Conservation (phyloP, 495 filamentous ascomycete genomes). For the Hyaloscypha hepaticicola region DNA sequence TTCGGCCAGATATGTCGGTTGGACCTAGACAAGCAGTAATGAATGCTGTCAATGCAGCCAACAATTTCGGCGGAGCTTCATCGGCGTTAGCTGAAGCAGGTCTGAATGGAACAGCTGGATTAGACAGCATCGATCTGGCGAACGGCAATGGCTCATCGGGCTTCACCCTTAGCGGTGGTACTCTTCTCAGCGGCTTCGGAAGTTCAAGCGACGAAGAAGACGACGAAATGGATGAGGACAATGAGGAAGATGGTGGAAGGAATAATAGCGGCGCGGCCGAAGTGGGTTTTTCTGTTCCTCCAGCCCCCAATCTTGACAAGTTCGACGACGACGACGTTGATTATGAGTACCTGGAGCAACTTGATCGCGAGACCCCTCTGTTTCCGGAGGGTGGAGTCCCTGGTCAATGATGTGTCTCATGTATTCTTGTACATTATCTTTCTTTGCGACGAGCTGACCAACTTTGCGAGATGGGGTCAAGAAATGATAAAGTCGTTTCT, state of each 20-base stretch:
- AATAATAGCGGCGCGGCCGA: slow-evolving; percentile 30
- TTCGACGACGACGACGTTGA: slow-evolving; percentile 33
- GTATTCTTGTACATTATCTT: slow-evolving; percentile 32
- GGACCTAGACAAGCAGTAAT: slow-evolving; percentile 64
- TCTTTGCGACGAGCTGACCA: slow-evolving; percentile 12
- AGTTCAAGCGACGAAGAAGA: slow-evolving; percentile 96
- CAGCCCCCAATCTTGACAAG: slow-evolving; percentile 35
- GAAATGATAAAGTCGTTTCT: slow-evolving; percentile 16
- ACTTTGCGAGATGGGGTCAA: slow-evolving; percentile 22
- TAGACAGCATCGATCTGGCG: slow-evolving; percentile 76
- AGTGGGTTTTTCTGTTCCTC: slow-evolving; percentile 36
- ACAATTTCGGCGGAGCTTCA: slow-evolving; percentile 60
- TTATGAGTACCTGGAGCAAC: slow-evolving; percentile 34
- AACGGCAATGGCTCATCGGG: slow-evolving; percentile 62
- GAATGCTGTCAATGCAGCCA: slow-evolving; percentile 58
- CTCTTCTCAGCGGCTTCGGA: slow-evolving; percentile 89
- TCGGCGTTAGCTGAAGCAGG: slow-evolving; percentile 77
- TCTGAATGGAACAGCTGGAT: slow-evolving; percentile 52
- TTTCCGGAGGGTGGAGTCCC: slow-evolving; percentile 30
- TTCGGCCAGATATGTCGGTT: slow-evolving; percentile 67
- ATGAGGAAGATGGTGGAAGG: slow-evolving; percentile 53
- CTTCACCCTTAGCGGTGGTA: slow-evolving; percentile 65
- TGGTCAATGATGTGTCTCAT: slow-evolving; percentile 18
- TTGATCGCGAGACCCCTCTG: slow-evolving; percentile 34
- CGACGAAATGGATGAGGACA: slow-evolving; percentile 89